A percentile compares a stretch with the other conserved stretches of the same genome.
phyloP scores from a whole-genome alignment of 2,329 filamentous ascomycete species.

The Hypoxylon sp. region DNA sequence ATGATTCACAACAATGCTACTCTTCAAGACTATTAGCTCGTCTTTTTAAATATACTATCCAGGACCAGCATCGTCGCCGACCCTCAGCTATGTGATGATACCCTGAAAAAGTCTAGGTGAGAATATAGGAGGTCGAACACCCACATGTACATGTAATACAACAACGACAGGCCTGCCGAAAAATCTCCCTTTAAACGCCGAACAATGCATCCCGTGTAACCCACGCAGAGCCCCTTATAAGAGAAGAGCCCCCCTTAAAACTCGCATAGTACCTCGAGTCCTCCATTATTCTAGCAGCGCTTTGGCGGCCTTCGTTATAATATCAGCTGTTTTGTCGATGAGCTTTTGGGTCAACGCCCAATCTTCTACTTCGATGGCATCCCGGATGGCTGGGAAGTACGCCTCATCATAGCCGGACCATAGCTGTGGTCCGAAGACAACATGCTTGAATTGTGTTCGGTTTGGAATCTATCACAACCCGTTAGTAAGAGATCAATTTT shows the following conservation, averaged over 20 bases:
- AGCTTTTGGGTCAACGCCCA: constrained; percentile 77
- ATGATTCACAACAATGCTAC: not conserved
- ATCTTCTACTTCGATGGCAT: constrained; percentile 80
- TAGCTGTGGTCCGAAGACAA: constrained; percentile 86
- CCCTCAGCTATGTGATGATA: constrained; percentile 37
- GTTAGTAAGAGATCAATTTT: constrained; percentile 9
- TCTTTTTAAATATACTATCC: constrained; percentile 23
- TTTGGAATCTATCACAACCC: constrained; percentile 75
- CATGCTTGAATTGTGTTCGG: constrained; percentile 93
- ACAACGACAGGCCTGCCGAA: constrained; percentile 21
- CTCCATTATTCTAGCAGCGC: constrained; percentile 41
- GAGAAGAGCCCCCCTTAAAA: constrained; percentile 3
- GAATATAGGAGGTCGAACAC: constrained; percentile 25
- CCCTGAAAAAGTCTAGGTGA: constrained; percentile 38
- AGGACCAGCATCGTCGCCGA: constrained; percentile 17
- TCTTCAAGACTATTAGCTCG: constrained; percentile 9
- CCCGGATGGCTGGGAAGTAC: constrained; percentile 87
- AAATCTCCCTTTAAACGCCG: constrained; percentile 35
- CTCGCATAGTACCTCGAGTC: not conserved
- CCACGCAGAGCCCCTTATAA: constrained; percentile 8
- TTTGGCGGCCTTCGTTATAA: constrained; percentile 62
- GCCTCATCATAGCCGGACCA: constrained; percentile 79
- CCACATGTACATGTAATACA: constrained; percentile 40
- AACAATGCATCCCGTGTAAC: constrained; percentile 39
- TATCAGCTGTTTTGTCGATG: constrained; percentile 78